These are phyloP conservation scores for Thermomyces lanuginosus DNA, from an alignment of 2,329 filamentous ascomycete species.

Conservation along the genomic window DNA sequence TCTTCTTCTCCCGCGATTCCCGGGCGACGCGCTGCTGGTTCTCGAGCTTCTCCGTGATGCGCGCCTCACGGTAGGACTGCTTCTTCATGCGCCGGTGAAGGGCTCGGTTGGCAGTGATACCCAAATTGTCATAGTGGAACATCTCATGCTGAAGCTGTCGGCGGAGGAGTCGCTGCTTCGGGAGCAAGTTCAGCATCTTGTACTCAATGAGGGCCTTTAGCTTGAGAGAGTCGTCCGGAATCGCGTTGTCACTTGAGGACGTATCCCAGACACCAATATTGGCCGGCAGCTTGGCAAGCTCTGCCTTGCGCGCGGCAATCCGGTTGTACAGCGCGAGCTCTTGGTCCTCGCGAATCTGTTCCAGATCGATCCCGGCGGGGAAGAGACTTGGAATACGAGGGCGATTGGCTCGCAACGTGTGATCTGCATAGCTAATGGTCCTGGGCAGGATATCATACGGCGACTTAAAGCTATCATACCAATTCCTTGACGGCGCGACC, in stretches of 20 bases:
- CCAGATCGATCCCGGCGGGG: constrained; percentile 73
- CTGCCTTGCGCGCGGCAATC: constrained; percentile 66
- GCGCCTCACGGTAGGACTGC: constrained; percentile 83
- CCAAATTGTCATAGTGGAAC: constrained; percentile 88
- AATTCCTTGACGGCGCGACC: constrained; percentile 18
- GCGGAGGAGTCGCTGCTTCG: constrained; percentile 72
- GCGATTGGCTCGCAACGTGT: constrained; percentile 58
- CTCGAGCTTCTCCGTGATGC: constrained; percentile 96
- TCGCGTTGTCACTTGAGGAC: constrained; percentile 47
- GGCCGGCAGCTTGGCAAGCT: constrained; percentile 67
- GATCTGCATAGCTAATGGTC: constrained; percentile 62
- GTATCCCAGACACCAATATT: constrained; percentile 81
- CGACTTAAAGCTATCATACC: constrained; percentile 58
- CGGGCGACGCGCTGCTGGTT: constrained; percentile 95
- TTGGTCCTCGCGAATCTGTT: constrained; percentile 69
- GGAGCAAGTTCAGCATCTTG: constrained; percentile 75
- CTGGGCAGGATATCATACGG: constrained; percentile 46
- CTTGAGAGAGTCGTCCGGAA: constrained; percentile 68
- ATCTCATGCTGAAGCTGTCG: constrained; percentile 81
- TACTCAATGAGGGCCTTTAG: constrained; percentile 86
- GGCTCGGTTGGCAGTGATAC: constrained; percentile 88
- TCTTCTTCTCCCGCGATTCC: constrained; percentile 94
- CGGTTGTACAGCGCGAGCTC: constrained; percentile 82
- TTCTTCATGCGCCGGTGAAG: constrained; percentile 93
- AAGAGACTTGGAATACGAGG: constrained; percentile 75